phyloP scores from a whole-genome alignment of 2,329 filamentous ascomycete genomes.

The Calonectria pteridis region DNA sequence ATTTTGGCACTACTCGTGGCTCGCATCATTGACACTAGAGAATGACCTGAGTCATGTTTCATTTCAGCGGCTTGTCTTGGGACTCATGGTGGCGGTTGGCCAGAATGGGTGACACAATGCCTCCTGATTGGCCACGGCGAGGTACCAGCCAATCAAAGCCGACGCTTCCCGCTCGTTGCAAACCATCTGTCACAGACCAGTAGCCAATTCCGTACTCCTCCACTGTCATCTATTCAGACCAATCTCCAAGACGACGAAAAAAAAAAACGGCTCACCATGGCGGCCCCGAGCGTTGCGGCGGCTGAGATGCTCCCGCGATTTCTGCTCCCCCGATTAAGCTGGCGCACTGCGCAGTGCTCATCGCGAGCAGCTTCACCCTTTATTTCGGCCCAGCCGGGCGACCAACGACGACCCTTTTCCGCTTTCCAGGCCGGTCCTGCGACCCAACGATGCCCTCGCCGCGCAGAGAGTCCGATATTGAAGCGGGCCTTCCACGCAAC shows the following conservation, averaged over 20 bases:
- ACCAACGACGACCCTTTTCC: constrained; percentile 37
- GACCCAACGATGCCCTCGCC: constrained; percentile 22
- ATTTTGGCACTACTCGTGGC: not conserved
- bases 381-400: constrained; percentile 27
- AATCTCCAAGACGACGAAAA: constrained; percentile 13
- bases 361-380: constrained; percentile 40
- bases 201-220: constrained; percentile 30
- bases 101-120: not conserved
- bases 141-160: constrained; percentile 41
- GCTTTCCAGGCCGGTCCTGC: constrained; percentile 36
- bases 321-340: constrained; percentile 68
- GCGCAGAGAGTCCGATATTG: constrained; percentile 37
- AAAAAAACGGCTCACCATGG: constrained; percentile 39
- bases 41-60: not conserved
- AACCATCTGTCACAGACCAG: constrained; percentile 35
- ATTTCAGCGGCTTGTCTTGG: not conserved
- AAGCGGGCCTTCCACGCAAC: constrained; percentile 77
- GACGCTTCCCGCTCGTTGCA: constrained; percentile 38
- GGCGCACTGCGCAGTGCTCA: constrained; percentile 52
- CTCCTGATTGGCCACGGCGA: constrained; percentile 29
- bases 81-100: constrained; percentile 15
- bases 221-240: constrained; percentile 29
- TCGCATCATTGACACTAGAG: not conserved
- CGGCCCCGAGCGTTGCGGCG: constrained; percentile 42
- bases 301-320: constrained; percentile 63